phyloP scores from a whole-genome alignment of 2,329 filamentous ascomycete species.

The Zelopaecilomyces penicillatus region DNA sequence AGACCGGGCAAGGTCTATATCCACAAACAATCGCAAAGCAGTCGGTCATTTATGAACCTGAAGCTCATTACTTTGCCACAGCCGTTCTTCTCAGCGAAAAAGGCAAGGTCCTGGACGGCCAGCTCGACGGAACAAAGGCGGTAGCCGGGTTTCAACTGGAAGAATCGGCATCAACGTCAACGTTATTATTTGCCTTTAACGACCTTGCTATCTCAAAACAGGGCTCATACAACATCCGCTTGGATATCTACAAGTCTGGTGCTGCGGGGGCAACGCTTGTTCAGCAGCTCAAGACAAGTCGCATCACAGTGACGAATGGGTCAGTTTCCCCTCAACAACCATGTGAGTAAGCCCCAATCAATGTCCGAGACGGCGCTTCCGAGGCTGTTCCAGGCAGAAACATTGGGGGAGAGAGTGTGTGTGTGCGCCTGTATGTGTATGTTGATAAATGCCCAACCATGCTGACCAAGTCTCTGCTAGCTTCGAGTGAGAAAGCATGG shows the following conservation, averaged over 20 bases:
- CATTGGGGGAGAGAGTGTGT: no score
- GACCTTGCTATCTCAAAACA: slow-evolving; percentile 15
- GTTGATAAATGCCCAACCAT: neutral
- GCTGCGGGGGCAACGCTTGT: slow-evolving; percentile 9
- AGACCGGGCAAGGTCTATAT: slow-evolving; percentile 11
- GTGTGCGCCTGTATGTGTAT: no score
- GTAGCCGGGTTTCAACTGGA: slow-evolving; percentile 12
- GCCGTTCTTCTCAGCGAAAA: slow-evolving; percentile 14
- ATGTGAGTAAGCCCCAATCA: slow-evolving; percentile 3
- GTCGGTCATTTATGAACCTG: slow-evolving; percentile 2
- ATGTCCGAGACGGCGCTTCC: no score
- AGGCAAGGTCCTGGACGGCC: slow-evolving; percentile 12
- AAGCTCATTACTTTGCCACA: slow-evolving; percentile 19
- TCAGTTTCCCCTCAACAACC: slow-evolving; percentile 7
- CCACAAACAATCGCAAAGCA: slow-evolving; percentile 17
- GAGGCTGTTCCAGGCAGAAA: no score
- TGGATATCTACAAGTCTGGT: slow-evolving; percentile 20
- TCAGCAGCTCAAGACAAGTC: slow-evolving; percentile 11
- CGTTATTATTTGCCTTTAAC: slow-evolving; percentile 17
- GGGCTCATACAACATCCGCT: slow-evolving; percentile 18
- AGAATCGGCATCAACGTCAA: slow-evolving; percentile 3
- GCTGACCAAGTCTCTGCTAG: slow-evolving; percentile 3
- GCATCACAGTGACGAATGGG: slow-evolving; percentile 10
- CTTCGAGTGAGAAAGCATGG: slow-evolving; percentile 5
- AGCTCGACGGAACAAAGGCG: slow-evolving; percentile 12